Percentiles rank a stretch among this genome's conserved stretches.
Evolutionary conservation across 805 yeast genomes (phyloP).

Genomic region (Sugiyamaella marilandica): DNA sequence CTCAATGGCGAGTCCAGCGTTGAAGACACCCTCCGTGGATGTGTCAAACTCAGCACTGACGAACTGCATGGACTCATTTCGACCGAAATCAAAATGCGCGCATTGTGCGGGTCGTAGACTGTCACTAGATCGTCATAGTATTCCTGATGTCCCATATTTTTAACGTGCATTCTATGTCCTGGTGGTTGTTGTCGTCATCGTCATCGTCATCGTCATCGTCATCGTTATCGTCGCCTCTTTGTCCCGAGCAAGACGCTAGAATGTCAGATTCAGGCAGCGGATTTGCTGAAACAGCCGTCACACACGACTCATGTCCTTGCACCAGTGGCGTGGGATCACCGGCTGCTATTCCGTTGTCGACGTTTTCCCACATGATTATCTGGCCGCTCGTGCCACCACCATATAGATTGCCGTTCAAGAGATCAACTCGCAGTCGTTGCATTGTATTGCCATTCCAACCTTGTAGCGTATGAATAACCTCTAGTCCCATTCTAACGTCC

Average conservation of each 20-base stretch:
- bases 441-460: conserved; percentile 20
- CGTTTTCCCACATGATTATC: conserved; percentile 10
- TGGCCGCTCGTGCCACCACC: conserved; percentile 15
- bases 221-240: neutral
- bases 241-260: conserved; percentile 18
- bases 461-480: conserved; percentile 13
- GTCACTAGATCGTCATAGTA: neutral
- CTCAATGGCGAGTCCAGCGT: neutral
- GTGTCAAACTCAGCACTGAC: conserved; percentile 9
- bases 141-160: conserved; percentile 14
- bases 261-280: conserved; percentile 15
- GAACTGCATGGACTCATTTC: conserved; percentile 11
- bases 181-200: neutral
- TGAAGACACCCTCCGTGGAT: neutral
- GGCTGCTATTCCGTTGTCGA: conserved; percentile 10
- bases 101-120: neutral
- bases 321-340: conserved; percentile 6
- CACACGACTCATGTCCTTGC: conserved; percentile 12
- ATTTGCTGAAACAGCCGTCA: conserved; percentile 16
- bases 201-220: neutral
- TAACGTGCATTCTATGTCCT: conserved; percentile 11
- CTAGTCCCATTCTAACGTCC: conserved; percentile 22
- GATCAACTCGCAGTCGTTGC: conserved; percentile 18
- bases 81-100: neutral
- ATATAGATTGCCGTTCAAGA: conserved; percentile 12